Evolutionary conservation across 805 yeast species (phyloP).

Genomic region (Saturnispora halmiae): DNA sequence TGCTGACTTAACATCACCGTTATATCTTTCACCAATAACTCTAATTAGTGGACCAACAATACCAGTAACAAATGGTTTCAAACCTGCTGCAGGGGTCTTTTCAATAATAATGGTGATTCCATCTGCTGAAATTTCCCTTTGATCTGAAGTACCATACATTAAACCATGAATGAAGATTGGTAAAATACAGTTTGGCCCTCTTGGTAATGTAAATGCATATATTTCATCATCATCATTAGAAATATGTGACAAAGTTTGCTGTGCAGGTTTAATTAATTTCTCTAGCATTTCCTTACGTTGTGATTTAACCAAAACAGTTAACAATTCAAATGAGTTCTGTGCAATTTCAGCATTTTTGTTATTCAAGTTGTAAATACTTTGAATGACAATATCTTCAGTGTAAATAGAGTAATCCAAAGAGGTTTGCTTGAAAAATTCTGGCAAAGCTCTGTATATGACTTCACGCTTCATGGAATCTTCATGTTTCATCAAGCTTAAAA

Average conservation of each 20-base stretch:
- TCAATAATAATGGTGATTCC: conserved; percentile 83
- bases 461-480: conserved; percentile 61
- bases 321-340: conserved; percentile 52
- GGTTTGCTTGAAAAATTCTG: conserved; percentile 59
- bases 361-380: conserved; percentile 63
- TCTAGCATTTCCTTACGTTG: conserved; percentile 74
- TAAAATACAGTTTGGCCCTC: conserved; percentile 78
- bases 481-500: conserved; percentile 65
- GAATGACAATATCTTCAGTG: conserved; percentile 64
- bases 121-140: conserved; percentile 77
- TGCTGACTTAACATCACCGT: conserved; percentile 89
- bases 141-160: conserved; percentile 83
- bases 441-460: conserved; percentile 56
- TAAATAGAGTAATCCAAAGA: conserved; percentile 62
- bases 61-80: conserved; percentile 82
- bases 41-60: conserved; percentile 97
- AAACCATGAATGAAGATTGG: conserved; percentile 93
- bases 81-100: conserved; percentile 71
- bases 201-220: conserved; percentile 65
- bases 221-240: conserved; percentile 58
- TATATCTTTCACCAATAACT: conserved; percentile 92
- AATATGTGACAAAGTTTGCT: conserved; percentile 57
- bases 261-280: conserved; percentile 69
- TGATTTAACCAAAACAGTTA: conserved; percentile 55
- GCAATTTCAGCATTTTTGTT: conserved; percentile 59